Base-by-base conservation (phyloP, 768 basidiomycete genomes). In the Punctularia strigosozonata region DNA sequence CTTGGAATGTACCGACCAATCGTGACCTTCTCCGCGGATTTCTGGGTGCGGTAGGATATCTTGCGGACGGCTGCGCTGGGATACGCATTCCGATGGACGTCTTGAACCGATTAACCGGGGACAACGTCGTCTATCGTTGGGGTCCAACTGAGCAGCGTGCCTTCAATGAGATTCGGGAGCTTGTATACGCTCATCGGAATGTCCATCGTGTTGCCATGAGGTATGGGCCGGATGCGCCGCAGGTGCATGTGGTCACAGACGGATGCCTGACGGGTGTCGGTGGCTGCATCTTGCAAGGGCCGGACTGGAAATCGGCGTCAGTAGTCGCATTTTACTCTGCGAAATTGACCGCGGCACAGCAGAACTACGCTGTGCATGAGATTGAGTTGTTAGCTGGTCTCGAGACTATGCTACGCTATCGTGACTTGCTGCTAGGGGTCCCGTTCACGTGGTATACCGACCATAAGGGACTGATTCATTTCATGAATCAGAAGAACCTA, bases 11-110 rank as follows among this genome's bases (percentile, higher is more conserved):
- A 6, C 56, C 57, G 3, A 53, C 51, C 2, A 50, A 36, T 25
- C 40, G 45, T 54, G 20, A 60, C 55, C 39, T 60, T 4, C 33
- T 63, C 14, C 38, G 33, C 1, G 52, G 55, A 2, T 65, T 66
- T 42, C 36, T 63, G 0, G 63, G 65, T 1, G 45, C 59, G 1
- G 65, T 62, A 1, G 58, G 61, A 1, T 66, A 54, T 39, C 45
- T 62, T 0, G 59, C 59, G 1, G 45, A 49, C 38, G 53, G 56
- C 36, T 42, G 46, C 12, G 31, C 33, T 5, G 41, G 40, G 1
- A 43, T 62, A 1, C 44, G 50, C 0, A 53, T 60, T 25, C 62
- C 56, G 1, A 57, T 63, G 54, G 51, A 46, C 23, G 39, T 39
- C 1, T 36, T 52, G 18, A 38, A 38, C 0, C 30, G 38, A 13